Base-by-base conservation (phyloP, 768 basidiomycete genomes). In the Leccinum boreale region DNA sequence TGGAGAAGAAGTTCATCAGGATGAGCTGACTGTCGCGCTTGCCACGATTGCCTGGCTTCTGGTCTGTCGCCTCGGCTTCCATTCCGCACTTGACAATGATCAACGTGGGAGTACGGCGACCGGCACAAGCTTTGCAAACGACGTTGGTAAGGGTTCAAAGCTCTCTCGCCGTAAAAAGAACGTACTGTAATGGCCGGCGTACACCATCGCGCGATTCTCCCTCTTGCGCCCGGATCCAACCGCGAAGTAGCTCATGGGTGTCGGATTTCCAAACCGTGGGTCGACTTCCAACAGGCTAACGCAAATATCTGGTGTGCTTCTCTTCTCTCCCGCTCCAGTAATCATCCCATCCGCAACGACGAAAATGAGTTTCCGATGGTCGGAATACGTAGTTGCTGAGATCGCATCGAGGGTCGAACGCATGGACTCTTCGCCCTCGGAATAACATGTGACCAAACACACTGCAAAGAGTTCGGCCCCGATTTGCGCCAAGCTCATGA, bases 1-100 rank as follows among this genome's bases (percentile, higher is more conserved):
- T 87, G 50, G 94, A 96, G 78, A 98, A 98, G 74, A 99, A 99
- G 77, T 98, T 97, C 97, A 99, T 99, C 66, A 99, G 82, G 68
- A 99, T 92, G 63, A 99, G 87, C 71, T 99, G 97, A 73, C 92
- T 94, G 77, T 99, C 97, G 45, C 97, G 90, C 74, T 99, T 99
- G 65, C 97, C 97, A 64, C 97, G 85, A 76, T 99, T 99, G 24
- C 97, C 97, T 1, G 96, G 93, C 70, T 98, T 99, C 77, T 89
- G 90, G 64, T 96, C 94, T 6, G 81, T 78, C 11, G 78, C 88
- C 70, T 99, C 96, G 28, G 74, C 74, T 64, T 97, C 94, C 36
- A 88, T 94, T 19, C 96, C 96, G 68, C 96, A 98, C 74, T 99
- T 99, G 72, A 98, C 96, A 58, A 99, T 75, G 55, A 99, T 85